Percentiles rank a stretch among this genome's conserved stretches.
Conservation (phyloP, 163 green algal species). For the Prototheca wickerhamii region DNA sequence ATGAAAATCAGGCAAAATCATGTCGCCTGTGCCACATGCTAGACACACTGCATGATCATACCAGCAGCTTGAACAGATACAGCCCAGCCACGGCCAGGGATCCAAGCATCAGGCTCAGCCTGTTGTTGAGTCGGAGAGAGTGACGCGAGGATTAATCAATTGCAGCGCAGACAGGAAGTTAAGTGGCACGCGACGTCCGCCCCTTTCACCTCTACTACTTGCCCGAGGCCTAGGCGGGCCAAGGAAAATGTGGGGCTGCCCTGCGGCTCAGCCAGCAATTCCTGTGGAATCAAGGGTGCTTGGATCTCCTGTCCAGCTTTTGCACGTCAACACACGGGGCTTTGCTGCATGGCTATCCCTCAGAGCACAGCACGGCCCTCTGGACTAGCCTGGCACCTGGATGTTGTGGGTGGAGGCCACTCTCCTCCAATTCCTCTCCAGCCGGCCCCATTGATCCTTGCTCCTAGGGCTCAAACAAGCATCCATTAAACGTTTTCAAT, state of each 20-base stretch:
- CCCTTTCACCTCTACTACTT: too few species aligned
- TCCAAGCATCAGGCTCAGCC: too few species aligned
- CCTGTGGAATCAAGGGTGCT: background rate
- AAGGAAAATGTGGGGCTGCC: background rate
- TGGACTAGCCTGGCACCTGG: conserved; percentile 8
- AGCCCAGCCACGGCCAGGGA: too few species aligned
- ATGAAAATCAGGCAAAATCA: too few species aligned
- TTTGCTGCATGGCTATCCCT: background rate
- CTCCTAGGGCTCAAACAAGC: background rate
- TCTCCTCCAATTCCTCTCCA: conserved; percentile 31
- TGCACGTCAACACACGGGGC: background rate
- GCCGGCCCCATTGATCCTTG: background rate
- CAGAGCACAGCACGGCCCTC: background rate
- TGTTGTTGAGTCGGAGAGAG: too few species aligned
- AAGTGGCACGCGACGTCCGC: too few species aligned
- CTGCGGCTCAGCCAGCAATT: background rate
- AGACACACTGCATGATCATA: too few species aligned
- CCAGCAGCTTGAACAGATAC: too few species aligned
- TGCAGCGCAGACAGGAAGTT: too few species aligned
- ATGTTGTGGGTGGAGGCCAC: conserved; percentile 32
- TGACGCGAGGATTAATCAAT: too few species aligned
- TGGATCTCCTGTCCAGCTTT: background rate
- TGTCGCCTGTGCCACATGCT: too few species aligned
- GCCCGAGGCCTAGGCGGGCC: too few species aligned
- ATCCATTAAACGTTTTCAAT: background rate